Percentiles rank a stretch among this genome's conserved stretches.
These are phyloP conservation scores for Aureobasidium subglaciale DNA, from an alignment of 2,329 filamentous ascomycete species.

Conservation along the genomic window DNA sequence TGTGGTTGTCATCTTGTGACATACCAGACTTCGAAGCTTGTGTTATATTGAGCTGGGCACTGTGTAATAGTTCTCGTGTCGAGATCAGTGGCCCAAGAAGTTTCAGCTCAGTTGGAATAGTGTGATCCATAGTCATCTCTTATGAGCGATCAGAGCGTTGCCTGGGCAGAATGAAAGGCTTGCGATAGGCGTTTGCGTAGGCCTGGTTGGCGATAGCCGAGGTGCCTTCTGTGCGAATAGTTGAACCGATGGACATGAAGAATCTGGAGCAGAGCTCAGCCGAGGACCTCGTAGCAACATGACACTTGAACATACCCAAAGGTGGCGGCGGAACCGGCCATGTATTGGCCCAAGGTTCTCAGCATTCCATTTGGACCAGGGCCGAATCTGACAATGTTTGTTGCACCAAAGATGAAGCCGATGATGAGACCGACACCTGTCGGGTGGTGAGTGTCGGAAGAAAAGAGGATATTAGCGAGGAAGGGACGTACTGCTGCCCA, in stretches of 20 bases:
- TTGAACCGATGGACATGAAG: constrained; percentile 98
- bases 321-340: constrained; percentile 88
- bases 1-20: no score
- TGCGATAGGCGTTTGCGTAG: constrained; percentile 65
- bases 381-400: constrained; percentile 92
- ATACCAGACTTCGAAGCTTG: no score
- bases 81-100: not conserved
- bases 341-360: constrained; percentile 91
- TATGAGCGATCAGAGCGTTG: constrained; percentile 24
- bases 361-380: constrained; percentile 90
- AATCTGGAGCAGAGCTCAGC: constrained; percentile 46
- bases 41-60: no score
- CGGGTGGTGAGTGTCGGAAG: constrained; percentile 21
- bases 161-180: constrained; percentile 61
- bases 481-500: constrained; percentile 80
- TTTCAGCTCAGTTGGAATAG: not conserved
- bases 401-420: constrained; percentile 89
- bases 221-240: constrained; percentile 78
- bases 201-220: constrained; percentile 67
- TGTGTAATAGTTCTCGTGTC: no score
- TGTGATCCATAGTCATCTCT: no score
- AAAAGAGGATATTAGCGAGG: not conserved
- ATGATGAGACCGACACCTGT: constrained; percentile 91
- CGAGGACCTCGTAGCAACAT: no score
- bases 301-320: constrained; percentile 41